A percentile compares a stretch with the other conserved stretches of the same genome.
Evolutionary conservation across 2,329 filamentous ascomycete genomes (phyloP).

Genomic region (Lachnellula arida): DNA sequence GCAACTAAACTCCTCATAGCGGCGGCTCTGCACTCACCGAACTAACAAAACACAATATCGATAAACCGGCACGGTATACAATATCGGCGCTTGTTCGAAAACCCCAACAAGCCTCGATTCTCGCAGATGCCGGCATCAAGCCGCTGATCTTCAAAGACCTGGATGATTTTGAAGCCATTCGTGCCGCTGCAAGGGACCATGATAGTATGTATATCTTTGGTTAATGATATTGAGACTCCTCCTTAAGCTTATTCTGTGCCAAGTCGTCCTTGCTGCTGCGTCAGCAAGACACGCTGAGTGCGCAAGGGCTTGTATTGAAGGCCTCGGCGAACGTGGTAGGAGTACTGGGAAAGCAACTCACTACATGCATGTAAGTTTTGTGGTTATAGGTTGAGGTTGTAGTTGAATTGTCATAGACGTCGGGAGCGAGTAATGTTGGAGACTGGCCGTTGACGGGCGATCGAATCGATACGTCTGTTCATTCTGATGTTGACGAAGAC

Average conservation of each 20-base stretch:
- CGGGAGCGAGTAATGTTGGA: conserved; percentile 24
- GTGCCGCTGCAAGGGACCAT: conserved; percentile 17
- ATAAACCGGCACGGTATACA: background rate
- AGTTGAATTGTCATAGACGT: background rate
- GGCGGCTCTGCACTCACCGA: conserved; percentile 20
- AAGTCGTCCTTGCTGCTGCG: conserved; percentile 41
- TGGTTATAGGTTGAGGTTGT: background rate
- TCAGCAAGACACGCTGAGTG: conserved; percentile 35
- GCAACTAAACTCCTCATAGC: conserved; percentile 5
- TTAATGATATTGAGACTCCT: no score
- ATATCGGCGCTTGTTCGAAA: conserved; percentile 24
- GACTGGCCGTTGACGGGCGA: conserved; percentile 37
- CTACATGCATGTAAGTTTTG: conserved; percentile 35
- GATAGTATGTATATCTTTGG: conserved; percentile 11
- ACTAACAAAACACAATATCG: conserved; percentile 4
- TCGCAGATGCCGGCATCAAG: conserved; percentile 20
- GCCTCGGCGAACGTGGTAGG: conserved; percentile 37
- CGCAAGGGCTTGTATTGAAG: conserved; percentile 39
- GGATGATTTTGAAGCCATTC: conserved; percentile 19
- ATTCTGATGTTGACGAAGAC: conserved; percentile 40
- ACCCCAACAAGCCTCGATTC: conserved; percentile 19
- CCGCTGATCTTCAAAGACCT: conserved; percentile 22
- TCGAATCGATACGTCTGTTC: conserved; percentile 31
- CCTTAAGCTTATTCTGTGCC: background rate
- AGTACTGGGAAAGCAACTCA: conserved; percentile 33